Base-by-base conservation (phyloP, 1,284 basidiomycete species). In the Sutorius eximius region DNA sequence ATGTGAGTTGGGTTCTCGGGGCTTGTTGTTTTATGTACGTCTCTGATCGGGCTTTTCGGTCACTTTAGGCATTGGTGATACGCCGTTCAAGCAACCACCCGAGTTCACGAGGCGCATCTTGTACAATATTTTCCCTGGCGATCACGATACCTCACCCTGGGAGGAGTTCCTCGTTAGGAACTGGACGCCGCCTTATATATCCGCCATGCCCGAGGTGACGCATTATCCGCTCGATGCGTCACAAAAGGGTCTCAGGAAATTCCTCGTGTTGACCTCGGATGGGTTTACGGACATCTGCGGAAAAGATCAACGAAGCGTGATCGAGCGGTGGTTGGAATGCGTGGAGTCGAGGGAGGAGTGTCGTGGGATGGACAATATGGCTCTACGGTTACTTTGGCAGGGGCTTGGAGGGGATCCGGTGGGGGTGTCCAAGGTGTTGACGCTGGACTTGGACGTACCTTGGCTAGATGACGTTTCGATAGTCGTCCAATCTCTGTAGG, bases 381-480 rank as follows among this genome's bases (percentile, higher is more conserved):
- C 86, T 10, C 61, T 87, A 49, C 71, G 77, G 45, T 62, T 89
- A 24, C 71, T 89, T 48, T 77, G 83, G 59, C 73, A 78, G 8
- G 81, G 78, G 1, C 72, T 89, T 20, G 85, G 86, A 33, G 83
- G 85, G 13, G 78, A 82, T 13, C 76, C 81, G 56, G 65, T 73
- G 53, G 71, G 74, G 32, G 81, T 86, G 34, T 86, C 85, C 32
- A 77, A 77, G 58, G 78, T 81, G 57, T 65, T 89, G 67, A 88
- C 85, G 34, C 69, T 87, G 57, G 82, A 88, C 59, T 81, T 86
- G 80, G 81, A 83, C 46, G 71, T 70, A 27, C 77, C 81, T 9
- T 89, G 86, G 86, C 77, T 88, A 59, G 86, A 89, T 59, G 86
- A 89, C 68, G 83, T 86, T 11, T 77, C 85, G 12, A 80, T 89